phyloP scores from a whole-genome alignment of 805 yeast genomes.

The Metschnikowia matae region DNA sequence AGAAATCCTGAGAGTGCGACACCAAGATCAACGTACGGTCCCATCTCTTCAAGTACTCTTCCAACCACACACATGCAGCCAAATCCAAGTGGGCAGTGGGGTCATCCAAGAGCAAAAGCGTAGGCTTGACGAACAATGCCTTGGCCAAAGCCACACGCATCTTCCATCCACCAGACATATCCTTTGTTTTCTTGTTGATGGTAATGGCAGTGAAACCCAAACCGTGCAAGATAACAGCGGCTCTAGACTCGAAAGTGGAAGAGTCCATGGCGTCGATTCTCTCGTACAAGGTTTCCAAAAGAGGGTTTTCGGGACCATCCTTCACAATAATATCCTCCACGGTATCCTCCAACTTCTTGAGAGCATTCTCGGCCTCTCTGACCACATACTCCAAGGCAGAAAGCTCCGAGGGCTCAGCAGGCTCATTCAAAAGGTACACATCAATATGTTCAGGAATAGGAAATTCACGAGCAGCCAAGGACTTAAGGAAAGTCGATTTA shows the following conservation, averaged over 20 bases:
- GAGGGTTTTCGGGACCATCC: slow-evolving; percentile 90
- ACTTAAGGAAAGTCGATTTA: slow-evolving; percentile 89
- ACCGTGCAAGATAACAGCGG: slow-evolving; percentile 94
- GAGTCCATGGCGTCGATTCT: slow-evolving; percentile 96
- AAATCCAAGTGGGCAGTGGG: slow-evolving; percentile 99
- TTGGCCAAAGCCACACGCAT: slow-evolving; percentile 99
- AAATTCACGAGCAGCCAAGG: slow-evolving; percentile 92
- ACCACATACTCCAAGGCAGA: slow-evolving; percentile 96
- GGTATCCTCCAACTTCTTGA: slow-evolving; percentile 83
- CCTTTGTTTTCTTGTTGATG: slow-evolving; percentile 90
- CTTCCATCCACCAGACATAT: slow-evolving; percentile 99
- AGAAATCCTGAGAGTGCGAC: slow-evolving; percentile 98
- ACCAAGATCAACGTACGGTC: slow-evolving; percentile 91
- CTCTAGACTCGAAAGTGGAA: slow-evolving; percentile 91
- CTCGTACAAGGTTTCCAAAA: slow-evolving; percentile 87
- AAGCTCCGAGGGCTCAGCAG: slow-evolving; percentile 89
- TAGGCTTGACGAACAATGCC: slow-evolving; percentile 97
- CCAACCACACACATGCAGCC: slow-evolving; percentile 99
- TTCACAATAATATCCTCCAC: slow-evolving; percentile 86
- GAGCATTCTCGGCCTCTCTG: slow-evolving; percentile 90
- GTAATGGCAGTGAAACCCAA: slow-evolving; percentile 89
- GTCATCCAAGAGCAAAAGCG: slow-evolving; percentile 89
- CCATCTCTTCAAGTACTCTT: slow-evolving; percentile 91
- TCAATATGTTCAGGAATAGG: slow-evolving; percentile 93
- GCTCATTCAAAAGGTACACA: slow-evolving; percentile 91